Base-by-base conservation (phyloP, 495 filamentous ascomycete species). In the Lichina pygmaea region DNA sequence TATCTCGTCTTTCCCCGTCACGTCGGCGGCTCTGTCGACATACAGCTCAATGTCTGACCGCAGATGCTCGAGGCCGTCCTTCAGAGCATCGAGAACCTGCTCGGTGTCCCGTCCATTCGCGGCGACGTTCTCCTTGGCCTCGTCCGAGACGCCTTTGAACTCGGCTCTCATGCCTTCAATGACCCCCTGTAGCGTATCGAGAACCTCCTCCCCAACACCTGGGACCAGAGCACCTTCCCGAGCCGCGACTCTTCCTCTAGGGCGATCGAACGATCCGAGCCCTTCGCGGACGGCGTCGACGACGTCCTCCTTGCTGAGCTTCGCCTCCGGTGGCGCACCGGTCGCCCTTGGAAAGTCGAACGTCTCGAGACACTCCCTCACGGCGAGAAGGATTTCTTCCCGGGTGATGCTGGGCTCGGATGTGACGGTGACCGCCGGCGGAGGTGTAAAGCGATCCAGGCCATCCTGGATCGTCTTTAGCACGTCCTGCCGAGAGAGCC, bases 1-100 rank as follows among this genome's bases (percentile, higher is more conserved):
- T 44, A 89, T 75, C 50, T 89, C 78, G 49, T 84, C 73, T 48
- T 83, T 83, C 6, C 68, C 68, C 0, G 76, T 64, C 2, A 71
- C 66, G 52, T 78, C 77, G 31, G 70, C 64, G 13, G 73, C 72
- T 17, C 68, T 67, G 45, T 78, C 74, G 17, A 82, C 77, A 48
- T 86, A 86, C n/a, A 58, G 62, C 58, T 89, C 81, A 46, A 92
- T 81, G 42, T 86, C 75, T 17, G 66, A 65, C n/a, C 79, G 72
- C 5, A 94, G 68, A 43, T 69, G 71, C 50, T 86, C 81, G 36
- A 93, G 68, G 3, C 81, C 81, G 55, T 91, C 83, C 54, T 80
- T 85, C 47, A 86, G 72, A 2, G 82, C 78, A 55, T 86, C 79
- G 2, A 92, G 64, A 24, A 91, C 69, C 51, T 89, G 75, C 55